phyloP scores from a whole-genome alignment of 352 stramenopile genomes.

The Globisporangium camurandrum region DNA sequence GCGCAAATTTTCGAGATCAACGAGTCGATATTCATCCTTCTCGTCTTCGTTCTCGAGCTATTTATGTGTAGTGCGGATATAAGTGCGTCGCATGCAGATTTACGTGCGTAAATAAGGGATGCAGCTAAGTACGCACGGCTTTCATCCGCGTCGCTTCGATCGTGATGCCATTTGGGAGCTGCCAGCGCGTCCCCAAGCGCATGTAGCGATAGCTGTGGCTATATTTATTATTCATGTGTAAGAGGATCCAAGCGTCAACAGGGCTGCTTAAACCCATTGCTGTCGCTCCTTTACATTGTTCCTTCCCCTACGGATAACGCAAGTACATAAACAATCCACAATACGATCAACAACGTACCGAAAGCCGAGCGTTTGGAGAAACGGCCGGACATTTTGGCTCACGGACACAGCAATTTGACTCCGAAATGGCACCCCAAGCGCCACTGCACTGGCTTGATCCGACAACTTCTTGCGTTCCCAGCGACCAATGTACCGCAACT shows the following conservation, averaged over 20 bases:
- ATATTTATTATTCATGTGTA: not conserved
- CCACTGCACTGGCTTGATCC: conserved; percentile 52
- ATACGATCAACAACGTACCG: conserved; percentile 25
- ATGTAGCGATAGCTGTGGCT: conserved; percentile 84
- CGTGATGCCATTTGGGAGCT: conserved; percentile 75
- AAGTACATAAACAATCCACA: not conserved
- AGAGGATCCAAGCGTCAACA: not conserved
- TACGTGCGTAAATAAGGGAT: not conserved
- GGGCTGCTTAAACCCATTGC: not conserved
- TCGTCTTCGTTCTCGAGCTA: conserved; percentile 76
- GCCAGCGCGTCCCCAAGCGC: conserved; percentile 73
- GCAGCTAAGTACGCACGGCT: conserved; percentile 28
- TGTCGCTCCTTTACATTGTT: not conserved
- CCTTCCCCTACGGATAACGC: not conserved
- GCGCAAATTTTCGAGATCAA: conserved; percentile 75
- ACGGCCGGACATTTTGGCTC: conserved; percentile 71
- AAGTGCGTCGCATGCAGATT: not conserved
- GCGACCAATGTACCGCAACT: conserved; percentile 75
- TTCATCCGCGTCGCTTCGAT: conserved; percentile 85
- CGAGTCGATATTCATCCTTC: conserved; percentile 78
- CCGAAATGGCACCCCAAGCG: conserved; percentile 66
- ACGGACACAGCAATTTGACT: conserved; percentile 80
- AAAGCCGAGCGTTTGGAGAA: conserved; percentile 69
- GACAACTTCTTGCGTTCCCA: conserved; percentile 86
- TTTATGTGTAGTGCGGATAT: no score